These are phyloP conservation scores for Tolypocladium sp. DNA, from an alignment of 2,329 filamentous ascomycete species.

Conservation along the genomic window DNA sequence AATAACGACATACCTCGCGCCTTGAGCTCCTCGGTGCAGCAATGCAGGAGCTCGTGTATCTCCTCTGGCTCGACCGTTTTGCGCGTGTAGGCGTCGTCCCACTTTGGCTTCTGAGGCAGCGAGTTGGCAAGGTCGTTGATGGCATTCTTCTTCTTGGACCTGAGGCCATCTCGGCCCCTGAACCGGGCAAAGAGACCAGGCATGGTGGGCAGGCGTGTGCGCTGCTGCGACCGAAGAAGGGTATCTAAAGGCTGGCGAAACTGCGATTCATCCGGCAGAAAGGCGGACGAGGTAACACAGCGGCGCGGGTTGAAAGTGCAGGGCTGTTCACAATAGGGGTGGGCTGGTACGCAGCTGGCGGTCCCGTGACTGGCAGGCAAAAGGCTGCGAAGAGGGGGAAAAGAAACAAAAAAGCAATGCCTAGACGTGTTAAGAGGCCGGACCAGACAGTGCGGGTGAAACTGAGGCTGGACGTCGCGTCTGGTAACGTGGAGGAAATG, in stretches of 20 bases:
- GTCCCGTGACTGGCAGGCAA: background rate
- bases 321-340: background rate
- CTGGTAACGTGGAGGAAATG: background rate
- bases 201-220: constrained; percentile 28
- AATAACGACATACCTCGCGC: constrained; percentile 62
- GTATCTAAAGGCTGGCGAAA: background rate
- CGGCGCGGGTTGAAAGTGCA: background rate
- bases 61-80: constrained; percentile 80
- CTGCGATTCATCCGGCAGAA: background rate
- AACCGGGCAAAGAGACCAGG: constrained; percentile 53
- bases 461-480: background rate
- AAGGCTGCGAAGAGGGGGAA: background rate
- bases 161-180: constrained; percentile 65
- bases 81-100: constrained; percentile 82
- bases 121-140: constrained; percentile 39
- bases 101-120: constrained; percentile 61
- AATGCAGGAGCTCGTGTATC: constrained; percentile 75
- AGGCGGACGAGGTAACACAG: background rate
- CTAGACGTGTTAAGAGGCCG: background rate
- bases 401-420: background rate
- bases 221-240: background rate
- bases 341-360: background rate
- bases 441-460: background rate
- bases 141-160: constrained; percentile 57
- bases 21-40: constrained; percentile 87